Percentiles rank a stretch among this genome's conserved stretches.
phyloP scores from a whole-genome alignment of 495 filamentous ascomycete genomes.

The Neurospora tetrasperma region DNA sequence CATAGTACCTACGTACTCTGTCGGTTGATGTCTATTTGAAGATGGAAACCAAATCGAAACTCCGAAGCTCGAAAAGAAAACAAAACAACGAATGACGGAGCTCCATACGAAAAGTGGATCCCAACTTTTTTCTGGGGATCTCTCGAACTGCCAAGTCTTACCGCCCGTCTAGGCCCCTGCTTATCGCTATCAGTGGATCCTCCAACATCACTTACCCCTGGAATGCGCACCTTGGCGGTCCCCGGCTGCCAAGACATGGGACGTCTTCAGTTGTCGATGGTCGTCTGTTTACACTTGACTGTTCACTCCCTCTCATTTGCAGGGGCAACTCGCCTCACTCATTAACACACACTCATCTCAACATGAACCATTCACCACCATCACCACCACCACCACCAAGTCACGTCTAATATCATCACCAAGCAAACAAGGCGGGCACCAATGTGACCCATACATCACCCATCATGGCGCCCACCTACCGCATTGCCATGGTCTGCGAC shows the following conservation, averaged over 20 bases:
- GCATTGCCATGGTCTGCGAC: conserved; percentile 86
- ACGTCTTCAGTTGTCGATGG: neutral
- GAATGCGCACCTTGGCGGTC: neutral
- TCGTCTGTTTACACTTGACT: neutral
- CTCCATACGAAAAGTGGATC: neutral
- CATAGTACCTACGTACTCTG: neutral
- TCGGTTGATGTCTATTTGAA: neutral
- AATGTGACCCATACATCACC: neutral
- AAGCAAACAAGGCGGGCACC: neutral
- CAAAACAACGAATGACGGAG: neutral
- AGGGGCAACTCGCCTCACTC: neutral
- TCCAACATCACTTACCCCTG: neutral
- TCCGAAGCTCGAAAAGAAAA: neutral
- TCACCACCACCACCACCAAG: neutral
- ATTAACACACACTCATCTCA: neutral
- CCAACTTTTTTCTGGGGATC: conserved; percentile 9
- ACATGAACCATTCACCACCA: neutral
- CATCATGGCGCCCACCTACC: conserved; percentile 50
- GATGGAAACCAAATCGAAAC: neutral
- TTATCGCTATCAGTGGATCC: conserved; percentile 18
- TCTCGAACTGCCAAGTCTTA: conserved; percentile 9
- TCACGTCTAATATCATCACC: neutral
- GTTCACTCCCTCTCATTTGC: neutral
- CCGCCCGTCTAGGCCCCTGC: conserved; percentile 9
- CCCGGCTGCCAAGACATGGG: neutral